These are phyloP conservation scores for Vanderwaltozyma polyspora DNA, from an alignment of 805 yeast genomes.

Conservation along the genomic window DNA sequence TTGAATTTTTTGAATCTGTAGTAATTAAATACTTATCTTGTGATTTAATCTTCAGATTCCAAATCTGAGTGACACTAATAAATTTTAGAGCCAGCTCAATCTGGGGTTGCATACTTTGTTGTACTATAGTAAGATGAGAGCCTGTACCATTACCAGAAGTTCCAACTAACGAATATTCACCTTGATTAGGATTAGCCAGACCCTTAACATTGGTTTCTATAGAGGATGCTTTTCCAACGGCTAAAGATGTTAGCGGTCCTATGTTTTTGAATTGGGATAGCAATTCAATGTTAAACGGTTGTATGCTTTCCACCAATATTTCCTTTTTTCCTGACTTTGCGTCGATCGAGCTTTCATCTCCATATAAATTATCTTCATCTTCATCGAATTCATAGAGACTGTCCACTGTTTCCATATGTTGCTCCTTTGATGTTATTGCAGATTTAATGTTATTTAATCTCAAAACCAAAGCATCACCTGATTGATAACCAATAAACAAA, in stretches of 20 bases:
- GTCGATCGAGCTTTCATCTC: slow-evolving; percentile 20
- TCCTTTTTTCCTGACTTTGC: slow-evolving; percentile 8
- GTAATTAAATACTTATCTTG: slow-evolving; percentile 55
- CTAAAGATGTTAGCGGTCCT: slow-evolving; percentile 65
- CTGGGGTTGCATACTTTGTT: slow-evolving; percentile 57
- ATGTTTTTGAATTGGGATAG: slow-evolving; percentile 48
- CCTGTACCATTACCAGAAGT: slow-evolving; percentile 53
- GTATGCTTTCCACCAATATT: slow-evolving; percentile 14
- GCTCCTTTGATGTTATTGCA: slow-evolving; percentile 24
- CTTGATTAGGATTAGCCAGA: slow-evolving; percentile 53
- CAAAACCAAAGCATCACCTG: slow-evolving; percentile 46
- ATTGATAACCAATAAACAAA: slow-evolving; percentile 50
- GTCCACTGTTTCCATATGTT: slow-evolving; percentile 31
- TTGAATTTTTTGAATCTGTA: slow-evolving; percentile 51
- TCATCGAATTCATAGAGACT: slow-evolving; percentile 27
- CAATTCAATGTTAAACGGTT: slow-evolving; percentile 31
- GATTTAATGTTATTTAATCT: slow-evolving; percentile 23
- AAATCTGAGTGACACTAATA: slow-evolving; percentile 59
- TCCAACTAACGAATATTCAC: slow-evolving; percentile 57
- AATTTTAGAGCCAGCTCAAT: slow-evolving; percentile 60
- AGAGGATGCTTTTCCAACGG: slow-evolving; percentile 47
- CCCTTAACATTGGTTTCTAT: slow-evolving; percentile 47
- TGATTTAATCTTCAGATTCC: slow-evolving; percentile 46
- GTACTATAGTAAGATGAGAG: slow-evolving; percentile 48
- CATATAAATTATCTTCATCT: slow-evolving; percentile 22